phyloP scores from a whole-genome alignment of 192 early-diverging fungal species.

The Coemansia sp. region DNA sequence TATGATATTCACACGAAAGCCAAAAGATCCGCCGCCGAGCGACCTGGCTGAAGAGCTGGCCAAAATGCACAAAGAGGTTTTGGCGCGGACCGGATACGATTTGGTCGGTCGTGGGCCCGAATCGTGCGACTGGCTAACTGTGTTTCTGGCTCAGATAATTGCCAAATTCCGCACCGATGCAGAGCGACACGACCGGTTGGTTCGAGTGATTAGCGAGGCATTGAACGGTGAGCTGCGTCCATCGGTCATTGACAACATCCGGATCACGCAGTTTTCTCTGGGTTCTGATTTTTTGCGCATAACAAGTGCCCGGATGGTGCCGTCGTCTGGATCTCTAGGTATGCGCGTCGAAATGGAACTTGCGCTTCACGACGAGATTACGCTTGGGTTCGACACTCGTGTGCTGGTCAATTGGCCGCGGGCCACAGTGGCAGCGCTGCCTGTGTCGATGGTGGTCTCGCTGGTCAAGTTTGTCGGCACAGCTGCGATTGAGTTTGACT shows the following conservation, averaged over 20 bases:
- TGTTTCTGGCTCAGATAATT: constrained; percentile 57
- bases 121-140: constrained; percentile 60
- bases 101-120: constrained; percentile 37
- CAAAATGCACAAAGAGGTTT: constrained; percentile 49
- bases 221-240: constrained; percentile 52
- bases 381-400: constrained; percentile 87
- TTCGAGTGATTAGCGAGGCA: constrained; percentile 52
- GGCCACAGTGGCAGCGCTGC: constrained; percentile 82
- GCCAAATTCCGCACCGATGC: constrained; percentile 54
- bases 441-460: constrained; percentile 82
- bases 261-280: constrained; percentile 56
- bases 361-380: constrained; percentile 89
- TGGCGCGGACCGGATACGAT: constrained; percentile 50
- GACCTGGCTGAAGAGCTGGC: constrained; percentile 45
- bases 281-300: constrained; percentile 56
- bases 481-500: constrained; percentile 58
- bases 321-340: constrained; percentile 39
- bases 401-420: constrained; percentile 96
- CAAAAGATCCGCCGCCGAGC: constrained; percentile 37
- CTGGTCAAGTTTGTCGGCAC: constrained; percentile 90
- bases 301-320: constrained; percentile 49
- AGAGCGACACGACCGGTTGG: constrained; percentile 46
- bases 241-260: constrained; percentile 45
- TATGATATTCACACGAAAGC: constrained; percentile 53
- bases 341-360: constrained; percentile 67